A percentile compares a stretch with the other conserved stretches of the same genome.
These are phyloP conservation scores for Dendrothele bispora DNA, from an alignment of 768 basidiomycete species.

Conservation along the genomic window DNA sequence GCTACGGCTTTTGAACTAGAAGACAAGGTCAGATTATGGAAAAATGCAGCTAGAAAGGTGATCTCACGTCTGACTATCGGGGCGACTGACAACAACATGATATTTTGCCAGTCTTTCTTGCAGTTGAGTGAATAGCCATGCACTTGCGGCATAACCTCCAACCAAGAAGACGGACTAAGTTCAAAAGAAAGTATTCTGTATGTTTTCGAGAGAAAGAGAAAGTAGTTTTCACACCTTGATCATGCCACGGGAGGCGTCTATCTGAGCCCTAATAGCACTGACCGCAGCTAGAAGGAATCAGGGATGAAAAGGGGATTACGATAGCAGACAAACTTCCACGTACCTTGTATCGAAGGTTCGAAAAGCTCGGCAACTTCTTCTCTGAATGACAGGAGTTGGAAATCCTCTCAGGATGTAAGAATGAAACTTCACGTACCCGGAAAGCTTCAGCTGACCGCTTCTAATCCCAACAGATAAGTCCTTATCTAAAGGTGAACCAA, in stretches of 20 bases:
- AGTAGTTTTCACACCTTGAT: conserved; percentile 49
- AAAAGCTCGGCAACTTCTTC: conserved; percentile 68
- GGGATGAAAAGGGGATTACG: not conserved
- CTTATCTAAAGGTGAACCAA: conserved; percentile 79
- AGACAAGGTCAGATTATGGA: conserved; percentile 2
- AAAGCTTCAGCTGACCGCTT: conserved; percentile 68
- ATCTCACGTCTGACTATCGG: conserved; percentile 76
- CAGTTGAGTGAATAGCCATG: conserved; percentile 76
- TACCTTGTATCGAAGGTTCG: conserved; percentile 72
- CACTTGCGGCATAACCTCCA: conserved; percentile 81
- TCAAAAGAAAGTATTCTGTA: not conserved
- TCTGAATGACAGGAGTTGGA: conserved; percentile 15
- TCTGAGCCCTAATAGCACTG: conserved; percentile 66
- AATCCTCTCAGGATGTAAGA: not conserved
- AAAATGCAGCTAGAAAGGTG: conserved; percentile 1
- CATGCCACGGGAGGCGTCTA: conserved; percentile 64
- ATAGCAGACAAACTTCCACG: not conserved
- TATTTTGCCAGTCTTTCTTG: conserved; percentile 63
- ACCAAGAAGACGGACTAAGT: conserved; percentile 77
- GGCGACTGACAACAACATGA: conserved; percentile 65
- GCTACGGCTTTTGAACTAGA: conserved; percentile 83
- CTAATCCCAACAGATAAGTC: conserved; percentile 70
- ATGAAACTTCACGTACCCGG: conserved; percentile 51
- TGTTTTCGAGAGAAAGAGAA: not conserved
- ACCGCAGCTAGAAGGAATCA: conserved; percentile 49